Base-by-base conservation (phyloP, 2,329 filamentous ascomycete species). In the Fusarium sp. region DNA sequence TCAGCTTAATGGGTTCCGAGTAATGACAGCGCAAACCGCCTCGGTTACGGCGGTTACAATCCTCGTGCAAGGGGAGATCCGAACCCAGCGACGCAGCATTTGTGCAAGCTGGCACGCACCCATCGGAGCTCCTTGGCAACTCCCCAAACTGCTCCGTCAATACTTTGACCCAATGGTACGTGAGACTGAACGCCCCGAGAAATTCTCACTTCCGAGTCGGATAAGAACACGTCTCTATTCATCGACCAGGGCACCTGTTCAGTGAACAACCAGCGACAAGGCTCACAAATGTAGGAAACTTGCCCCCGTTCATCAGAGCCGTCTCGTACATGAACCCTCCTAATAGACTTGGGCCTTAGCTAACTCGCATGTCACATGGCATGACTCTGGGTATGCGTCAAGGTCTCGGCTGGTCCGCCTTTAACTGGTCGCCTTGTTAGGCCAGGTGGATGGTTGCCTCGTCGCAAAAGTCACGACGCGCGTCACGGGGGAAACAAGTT, bases 31-130 rank as follows among this genome's bases (percentile, higher is more conserved):
- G 16, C 34, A 57, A 27, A n/a, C 31, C 23, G 54, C 48, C 40
- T 47, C 54, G 31, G 54, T 37, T 57, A 10, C n/a, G 34, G 54
- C 23, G 54, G 31, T 57, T 39, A n/a, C 15, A 23, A n/a, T 39
- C 28, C 34, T 43, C 30, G 3, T 36, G 3, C 30, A 46, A 39
- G 53, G 53, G 53, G 23, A 39, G 41, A 8, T 37, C 18, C 10
- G 18, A 23, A 23, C 23, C 3, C 23, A 23, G 23, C 23, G 23
- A 23, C 23, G 31, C 15, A 39, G 8, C 44, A 8, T 7, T n/a
- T 30, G 31, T 7, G 41, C 15, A 6, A 18, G 3, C 6, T 47
- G 54, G 41, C 31, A 47, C 18, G 41, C 41, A 9, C 8, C 10
- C n/a, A 30, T 39, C n/a, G 12, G 11, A 13, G 28, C 27, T 16